Evolutionary conservation across 176 grass and related monocot species (phyloP), one percentile per base, ranked within the genome.

Genomic region (Rhynchospora tenuis): DNA sequence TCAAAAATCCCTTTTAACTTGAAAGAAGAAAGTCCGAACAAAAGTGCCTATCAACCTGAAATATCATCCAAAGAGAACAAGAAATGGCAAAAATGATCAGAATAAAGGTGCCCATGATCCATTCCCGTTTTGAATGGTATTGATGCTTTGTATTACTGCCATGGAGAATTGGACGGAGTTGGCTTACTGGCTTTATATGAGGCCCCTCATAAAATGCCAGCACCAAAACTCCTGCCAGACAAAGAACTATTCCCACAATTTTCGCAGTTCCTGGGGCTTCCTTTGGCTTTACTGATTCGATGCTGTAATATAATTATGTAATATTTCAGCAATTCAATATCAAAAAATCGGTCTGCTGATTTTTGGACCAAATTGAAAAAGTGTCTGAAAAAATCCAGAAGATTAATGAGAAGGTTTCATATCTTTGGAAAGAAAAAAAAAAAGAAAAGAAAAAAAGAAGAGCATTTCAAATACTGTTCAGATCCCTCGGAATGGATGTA

Each of bases 51-150:
- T 9, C 24, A 61, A 91, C 86, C 83, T 91, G 89, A 10, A 94
- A 81, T 9, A 97, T 87, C 20, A 92, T 83, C 91, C 94, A 94
- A 59, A 97, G 75, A 16, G 88, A 90, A 91, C 88, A 97, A 3
- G 86, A 29, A 20, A 68, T 63, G 64, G 86, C 90, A 0, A 86
- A 45, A 0, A 86, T 59, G 11, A 97, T 67, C 68, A 90, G 87
- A 14, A 94, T 27, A 55, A 94, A 90, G 12, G 91, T 84, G 7
- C 91, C 91, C 69, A 86, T 90, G 61, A 94, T 89, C 94, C 91
- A 97, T n/a, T 52, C 66, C 0, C 12, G 80, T 69, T 81, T 90
- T 23, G 88, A 83, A 46, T 72, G 70, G 42, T 84, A 7, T 29
- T 22, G 8, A 12, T 38, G 38, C 16, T 33, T 45, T 5, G 15